Evolutionary conservation across 2,329 filamentous ascomycete species (phyloP), one percentile per base, ranked within the genome.

Genomic region (Ramularia collo-cygni): DNA sequence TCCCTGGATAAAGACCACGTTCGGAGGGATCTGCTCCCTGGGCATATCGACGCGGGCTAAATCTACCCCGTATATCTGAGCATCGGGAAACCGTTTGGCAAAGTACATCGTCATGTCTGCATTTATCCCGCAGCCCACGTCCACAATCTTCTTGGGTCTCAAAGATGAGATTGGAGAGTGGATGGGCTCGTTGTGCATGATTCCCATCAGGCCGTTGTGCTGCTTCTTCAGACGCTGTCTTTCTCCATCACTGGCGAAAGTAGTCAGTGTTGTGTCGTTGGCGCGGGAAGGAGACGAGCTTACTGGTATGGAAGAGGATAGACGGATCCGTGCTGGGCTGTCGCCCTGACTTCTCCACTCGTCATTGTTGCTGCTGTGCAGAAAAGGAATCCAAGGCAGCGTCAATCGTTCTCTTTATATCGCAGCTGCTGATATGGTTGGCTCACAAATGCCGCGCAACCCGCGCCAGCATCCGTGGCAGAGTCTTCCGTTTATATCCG

Each of bases 1-100:
- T 10, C 40, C 43, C 7, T 34, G 39, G 14, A 46, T 43, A 17
- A 46, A 46, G 15, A 28, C 21, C 6, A 40, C 39, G 26, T 46
- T 46, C 4, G 10, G 10, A 3, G 43, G 39, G 4, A 37, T 26
- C 27, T 35, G 16, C 2, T 36, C 32, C 4, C n/a, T 8, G 12
- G 28, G 16, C 14, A 64, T 48, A 41, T 45, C 42, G 13, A 33
- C 30, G 16, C 14, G 30, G n/a, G 15, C 18, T 7, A 33, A 18
- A 18, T 33, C 30, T 3, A 33, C 30, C 14, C 30, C 30, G 30
- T 33, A 33, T 13, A 33, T n/a, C 18, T 33, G 30, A n/a, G 30
- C 30, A 12, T 33, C 12, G 13, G 30, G 30, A 19, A 28, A 36
- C 13, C 5, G 14, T 15, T 1, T n/a, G 16, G 34, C 19, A 15